Evolutionary conservation across 2,329 filamentous ascomycete species (phyloP), one percentile per base, ranked within the genome.

Genomic region (Harringtonia lauricola): DNA sequence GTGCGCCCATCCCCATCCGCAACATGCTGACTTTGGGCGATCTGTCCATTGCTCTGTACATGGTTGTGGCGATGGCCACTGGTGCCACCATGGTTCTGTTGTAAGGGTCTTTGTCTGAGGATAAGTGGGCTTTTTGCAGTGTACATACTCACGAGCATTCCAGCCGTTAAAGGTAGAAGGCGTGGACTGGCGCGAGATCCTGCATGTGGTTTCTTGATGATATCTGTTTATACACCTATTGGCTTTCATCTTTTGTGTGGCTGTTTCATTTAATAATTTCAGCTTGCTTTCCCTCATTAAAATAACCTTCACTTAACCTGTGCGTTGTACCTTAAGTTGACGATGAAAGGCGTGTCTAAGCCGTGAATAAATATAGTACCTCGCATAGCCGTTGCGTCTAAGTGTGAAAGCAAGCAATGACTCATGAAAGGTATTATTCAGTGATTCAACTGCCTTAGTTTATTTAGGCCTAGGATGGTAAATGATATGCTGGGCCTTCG

Each of bases 61-160:
- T 71, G 47, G 53, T 70, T 19, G 66, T 71, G n/a, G 72, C 73
- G 30, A 65, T 70, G 57, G 65, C 60, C 40, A 66, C 66, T 14
- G 74, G 74, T 54, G 72, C 67, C 33, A 64, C 61, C 46, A 74
- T 78, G 70, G 56, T 77, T 46, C 57, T 67, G 48, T 55, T 78
- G 60, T 78, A 73, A 68, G 28, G n/a, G 1, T 19, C 2, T 3
- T 9, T 15, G 4, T 8, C 22, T 24, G 36, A 17, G 15, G 8
- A 17, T 3, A 7, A 17, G 12, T 13, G 7, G 12, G 33, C 12
- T n/a, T 6, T 8, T 9, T 29, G 24, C 31, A 42, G 24, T 26
- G 24, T 26, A 26, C 24, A 26, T 26, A 26, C 7, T 6, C 24
- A 26, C 10, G 24, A 26, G 24, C 24, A 10, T 26, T 26, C 24